Evolutionary conservation across 768 basidiomycete species (phyloP), one percentile per base, ranked within the genome.

Genomic region (Boletus insuetus): DNA sequence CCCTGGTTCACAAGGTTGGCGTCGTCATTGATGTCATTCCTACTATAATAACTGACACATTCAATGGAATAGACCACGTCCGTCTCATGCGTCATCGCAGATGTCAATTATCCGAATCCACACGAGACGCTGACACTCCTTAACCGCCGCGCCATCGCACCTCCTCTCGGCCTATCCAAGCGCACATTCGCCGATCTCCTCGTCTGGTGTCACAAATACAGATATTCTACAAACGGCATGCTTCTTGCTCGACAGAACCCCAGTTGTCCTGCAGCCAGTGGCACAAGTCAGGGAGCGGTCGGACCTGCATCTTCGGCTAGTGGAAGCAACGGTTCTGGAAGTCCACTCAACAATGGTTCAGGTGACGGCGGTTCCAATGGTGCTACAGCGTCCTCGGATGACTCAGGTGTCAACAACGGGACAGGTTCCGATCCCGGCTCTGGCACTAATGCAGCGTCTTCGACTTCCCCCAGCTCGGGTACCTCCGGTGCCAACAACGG

Each of bases 11-110:
- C 6, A 20, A 60, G 44, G 58, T 68, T 17, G 6, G 55, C 10
- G 13, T 45, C 35, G 14, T 38, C 12, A 14, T 22, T 26, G 8
- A 7, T 14, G 10, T 24, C 6, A 34, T 26, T 32, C 34, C 12
- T 3, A 10, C 20, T 13, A 13, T 17, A 16, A 13, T 24, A 37
- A 10, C 52, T 58, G 14, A 67, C 44, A 34, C 16, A 4, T 40
- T 19, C 14, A 2, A 34, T 32, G 1, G 42, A 5, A 4, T n/a
- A 69, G 67, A 41, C 48, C 29, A 11, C 39, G 12, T 37, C 64
- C 17, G 10, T 43, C n/a, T 44, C 64, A 10, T 69, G 67, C 34
- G 47, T 71, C 51, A 69, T 69, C 41, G 69, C 69, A n/a, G 57
- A 69, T 19, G 19, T 71, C 53, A 29, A 31, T 24, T 70, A 69